phyloP scores from a whole-genome alignment of 305 asterid genomes.

The Euphrasia arctica region DNA sequence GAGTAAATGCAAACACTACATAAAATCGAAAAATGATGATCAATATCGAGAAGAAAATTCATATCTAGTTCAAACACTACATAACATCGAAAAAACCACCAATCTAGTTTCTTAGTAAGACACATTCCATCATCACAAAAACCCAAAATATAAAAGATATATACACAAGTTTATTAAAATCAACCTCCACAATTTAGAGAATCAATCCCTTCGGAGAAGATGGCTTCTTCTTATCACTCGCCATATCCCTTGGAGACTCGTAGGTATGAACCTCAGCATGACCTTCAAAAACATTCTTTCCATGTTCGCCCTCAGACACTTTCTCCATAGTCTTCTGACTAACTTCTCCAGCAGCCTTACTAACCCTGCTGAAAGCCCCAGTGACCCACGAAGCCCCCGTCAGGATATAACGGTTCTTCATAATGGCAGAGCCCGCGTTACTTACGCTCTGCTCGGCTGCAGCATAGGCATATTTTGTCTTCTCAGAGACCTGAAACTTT shows the following conservation, averaged over 20 bases:
- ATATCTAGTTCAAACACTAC: background rate
- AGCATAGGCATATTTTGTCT: constrained; percentile 58
- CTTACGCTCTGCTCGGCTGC: constrained; percentile 76
- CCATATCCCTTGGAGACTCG: constrained; percentile 29
- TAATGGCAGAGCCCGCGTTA: constrained; percentile 60
- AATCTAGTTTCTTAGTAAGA: constrained; percentile 15
- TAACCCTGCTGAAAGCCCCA: constrained; percentile 58
- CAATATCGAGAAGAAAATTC: constrained; percentile 4
- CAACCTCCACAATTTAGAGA: constrained; percentile 31
- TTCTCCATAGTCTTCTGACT: constrained; percentile 65
- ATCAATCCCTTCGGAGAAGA: constrained; percentile 34
- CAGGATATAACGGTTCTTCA: constrained; percentile 64
- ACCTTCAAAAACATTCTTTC: constrained; percentile 37
- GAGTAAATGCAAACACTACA: too few species aligned
- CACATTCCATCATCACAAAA: constrained; percentile 15
- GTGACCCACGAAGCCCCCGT: constrained; percentile 83
- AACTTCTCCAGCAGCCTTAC: constrained; percentile 62
- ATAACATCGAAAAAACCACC: background rate
- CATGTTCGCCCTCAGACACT: constrained; percentile 53
- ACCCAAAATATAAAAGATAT: constrained; percentile 13
- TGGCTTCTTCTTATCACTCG: background rate
- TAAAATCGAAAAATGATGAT: too few species aligned
- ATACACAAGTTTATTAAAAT: constrained; percentile 8
- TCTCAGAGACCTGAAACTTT: constrained; percentile 67
- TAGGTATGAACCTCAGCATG: constrained; percentile 30